Base-by-base conservation (phyloP, 208 protist species). In the Tetramitus jugosus region DNA sequence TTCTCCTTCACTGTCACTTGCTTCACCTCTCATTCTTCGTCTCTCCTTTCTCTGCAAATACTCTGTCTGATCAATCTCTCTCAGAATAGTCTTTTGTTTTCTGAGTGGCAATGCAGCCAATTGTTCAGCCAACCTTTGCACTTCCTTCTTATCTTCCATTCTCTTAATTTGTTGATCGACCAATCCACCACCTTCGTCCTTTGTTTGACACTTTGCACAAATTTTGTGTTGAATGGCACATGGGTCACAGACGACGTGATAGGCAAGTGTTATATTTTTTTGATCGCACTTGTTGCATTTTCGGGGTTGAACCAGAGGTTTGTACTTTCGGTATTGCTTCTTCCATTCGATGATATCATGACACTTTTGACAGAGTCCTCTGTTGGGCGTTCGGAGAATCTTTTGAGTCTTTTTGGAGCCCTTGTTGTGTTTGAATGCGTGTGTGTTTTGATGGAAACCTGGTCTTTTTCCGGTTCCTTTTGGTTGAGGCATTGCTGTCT, bases 271-370 rank as follows among this genome's bases (percentile, higher is more conserved):
- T 0, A 76, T 23, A 17, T 6, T 76, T 60, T 76, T 76, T 76
- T 60, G 29, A n/a, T 56, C 6, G 31, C 69, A 76, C 4, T n/a
- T 2, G 60, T 53, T 76, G 60, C 69, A 76, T 76, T 33, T 76
- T 76, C 69, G 39, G 20, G 69, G 69, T 43, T 39, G 33, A 17
- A 46, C 60, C 2, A 76, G 23, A 31, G 69, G 69, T 76, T 76
- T 76, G 37, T 76, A 76, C 43, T 76, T 76, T 42, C 69, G 35
- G 43, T 61, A 76, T 31, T 52, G 2, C 29, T 76, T 76, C 43
- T 43, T 76, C 69, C 69, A 76, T 31, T 76, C 69, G 43, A 76
- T 76, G n/a, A 76, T 61, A 33, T 76, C 69, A 23, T 76, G 46
- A 76, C 69, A 76, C 60, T 46, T 60, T 61, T 61, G 23, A 61